Evolutionary conservation across 345 rosid genomes (phyloP).

Genomic region (Passiflora organensis): DNA sequence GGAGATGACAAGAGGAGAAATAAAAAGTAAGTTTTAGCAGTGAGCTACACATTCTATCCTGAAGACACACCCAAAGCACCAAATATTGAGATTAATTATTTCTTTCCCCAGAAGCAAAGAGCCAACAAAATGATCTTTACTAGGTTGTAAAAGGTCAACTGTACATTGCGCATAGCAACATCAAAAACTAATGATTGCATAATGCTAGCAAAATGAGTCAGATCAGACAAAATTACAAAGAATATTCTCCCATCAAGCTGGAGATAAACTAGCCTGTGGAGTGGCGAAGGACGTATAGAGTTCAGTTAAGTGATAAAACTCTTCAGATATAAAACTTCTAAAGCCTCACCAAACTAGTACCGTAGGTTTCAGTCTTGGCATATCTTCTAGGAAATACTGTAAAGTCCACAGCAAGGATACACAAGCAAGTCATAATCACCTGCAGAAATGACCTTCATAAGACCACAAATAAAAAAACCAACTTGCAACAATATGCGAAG

Average conservation of each 20-base stretch:
- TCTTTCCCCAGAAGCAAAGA: no score
- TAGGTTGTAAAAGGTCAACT: no score
- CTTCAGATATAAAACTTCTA: constrained; percentile 6
- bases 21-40: no score
- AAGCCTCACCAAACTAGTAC: constrained; percentile 67
- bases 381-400: constrained; percentile 77
- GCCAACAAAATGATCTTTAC: no score
- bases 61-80: no score
- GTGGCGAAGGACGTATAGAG: not conserved
- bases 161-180: no score
- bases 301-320: not conserved
- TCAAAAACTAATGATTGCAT: no score
- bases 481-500: constrained; percentile 2
- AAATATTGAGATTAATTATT: no score
- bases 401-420: constrained; percentile 92
- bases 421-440: constrained; percentile 77
- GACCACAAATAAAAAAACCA: constrained; percentile 7
- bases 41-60: no score
- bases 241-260: not conserved
- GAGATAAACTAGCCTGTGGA: not conserved
- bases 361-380: constrained; percentile 85
- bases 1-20: no score
- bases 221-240: no score
- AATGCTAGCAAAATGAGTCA: no score
- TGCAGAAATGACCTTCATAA: constrained; percentile 29